Conservation (phyloP, 2,329 filamentous ascomycete genomes). For the Verticillium alfalfae region DNA sequence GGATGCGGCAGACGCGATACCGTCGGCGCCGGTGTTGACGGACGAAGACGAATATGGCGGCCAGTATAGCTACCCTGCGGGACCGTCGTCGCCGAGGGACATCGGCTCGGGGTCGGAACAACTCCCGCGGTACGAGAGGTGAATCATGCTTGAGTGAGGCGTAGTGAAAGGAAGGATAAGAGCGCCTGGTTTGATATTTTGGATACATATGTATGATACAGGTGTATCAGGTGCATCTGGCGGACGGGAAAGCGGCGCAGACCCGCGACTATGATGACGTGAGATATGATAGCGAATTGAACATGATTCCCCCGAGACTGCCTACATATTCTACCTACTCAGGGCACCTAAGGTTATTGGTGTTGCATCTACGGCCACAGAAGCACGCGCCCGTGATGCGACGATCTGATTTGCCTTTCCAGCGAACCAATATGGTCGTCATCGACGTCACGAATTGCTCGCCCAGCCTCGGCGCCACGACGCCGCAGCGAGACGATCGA, state of each 20-base stretch:
- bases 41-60: slow-evolving; percentile 48
- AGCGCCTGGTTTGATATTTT: background rate
- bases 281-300: background rate
- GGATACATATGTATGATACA: background rate
- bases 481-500: background rate
- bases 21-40: slow-evolving; percentile 53
- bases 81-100: slow-evolving; percentile 1
- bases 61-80: slow-evolving; percentile 15
- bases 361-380: too few species aligned
- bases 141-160: slow-evolving; percentile 6
- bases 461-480: background rate
- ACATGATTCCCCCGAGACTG: background rate
- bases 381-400: background rate
- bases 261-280: background rate
- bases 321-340: background rate
- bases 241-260: background rate
- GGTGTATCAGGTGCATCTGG: background rate
- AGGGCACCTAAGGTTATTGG: too few species aligned
- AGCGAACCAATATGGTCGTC: background rate
- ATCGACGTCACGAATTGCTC: background rate
- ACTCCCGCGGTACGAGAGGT: slow-evolving; percentile 28
- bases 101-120: slow-evolving; percentile 15
- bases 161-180: background rate
- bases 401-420: background rate
- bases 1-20: slow-evolving; percentile 26